These are phyloP conservation scores for Trichoderma guizhouense DNA, from an alignment of 2,329 filamentous ascomycete genomes.

Conservation along the genomic window DNA sequence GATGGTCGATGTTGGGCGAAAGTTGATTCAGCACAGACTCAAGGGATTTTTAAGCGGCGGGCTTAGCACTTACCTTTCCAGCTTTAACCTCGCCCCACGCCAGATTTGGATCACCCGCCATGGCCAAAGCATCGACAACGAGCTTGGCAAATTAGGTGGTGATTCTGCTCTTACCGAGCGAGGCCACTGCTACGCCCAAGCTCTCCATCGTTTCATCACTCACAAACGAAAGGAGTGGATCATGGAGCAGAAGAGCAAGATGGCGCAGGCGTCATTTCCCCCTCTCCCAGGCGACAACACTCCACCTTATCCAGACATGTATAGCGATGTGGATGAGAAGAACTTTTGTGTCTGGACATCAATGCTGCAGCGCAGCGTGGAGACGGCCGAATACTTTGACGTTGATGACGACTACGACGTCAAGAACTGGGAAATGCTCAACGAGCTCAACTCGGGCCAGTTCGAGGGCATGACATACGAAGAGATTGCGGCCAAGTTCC, in stretches of 20 bases:
- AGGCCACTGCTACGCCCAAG: constrained; percentile 73
- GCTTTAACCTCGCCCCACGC: constrained; percentile 91
- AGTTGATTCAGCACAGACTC: constrained; percentile 85
- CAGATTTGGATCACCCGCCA: constrained; percentile 99
- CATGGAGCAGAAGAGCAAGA: constrained; percentile 73
- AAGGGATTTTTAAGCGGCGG: constrained; percentile 89
- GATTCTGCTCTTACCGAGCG: constrained; percentile 80
- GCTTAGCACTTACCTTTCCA: constrained; percentile 90
- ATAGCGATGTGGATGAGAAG: constrained; percentile 68
- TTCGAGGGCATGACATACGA: constrained; percentile 96
- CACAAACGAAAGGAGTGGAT: constrained; percentile 79
- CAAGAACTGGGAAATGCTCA: constrained; percentile 97
- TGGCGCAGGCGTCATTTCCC: constrained; percentile 76
- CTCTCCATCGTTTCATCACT: constrained; percentile 80
- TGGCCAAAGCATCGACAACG: constrained; percentile 86
- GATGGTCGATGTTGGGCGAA: constrained; percentile 96
- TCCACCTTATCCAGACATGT: constrained; percentile 86
- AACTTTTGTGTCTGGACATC: constrained; percentile 98
- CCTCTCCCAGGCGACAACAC: constrained; percentile 87
- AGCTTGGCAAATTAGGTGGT: constrained; percentile 83
- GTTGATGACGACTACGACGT: constrained; percentile 90
- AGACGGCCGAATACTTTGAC: constrained; percentile 87
- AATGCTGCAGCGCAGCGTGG: constrained; percentile 86
- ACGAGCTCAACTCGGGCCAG: constrained; percentile 87
- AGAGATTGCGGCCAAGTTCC: constrained; percentile 76